These are phyloP conservation scores for Desmodesmus armatus DNA, from an alignment of 139 green algal genomes.

Conservation along the genomic window DNA sequence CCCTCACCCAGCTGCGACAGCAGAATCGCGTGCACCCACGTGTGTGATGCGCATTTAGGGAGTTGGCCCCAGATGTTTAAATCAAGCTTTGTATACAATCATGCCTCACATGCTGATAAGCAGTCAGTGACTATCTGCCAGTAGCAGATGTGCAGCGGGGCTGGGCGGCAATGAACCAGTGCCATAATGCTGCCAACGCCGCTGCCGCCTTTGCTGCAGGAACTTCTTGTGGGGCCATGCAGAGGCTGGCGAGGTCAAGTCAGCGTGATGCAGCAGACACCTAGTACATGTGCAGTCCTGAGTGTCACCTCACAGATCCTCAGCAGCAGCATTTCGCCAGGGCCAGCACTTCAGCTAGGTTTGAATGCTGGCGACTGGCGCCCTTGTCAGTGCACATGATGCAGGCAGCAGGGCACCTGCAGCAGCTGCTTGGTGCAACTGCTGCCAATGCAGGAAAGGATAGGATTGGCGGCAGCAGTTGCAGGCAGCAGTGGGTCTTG, in stretches of 20 bases:
- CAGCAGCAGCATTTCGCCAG: not conserved
- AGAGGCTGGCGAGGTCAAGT: slow-evolving; percentile 4
- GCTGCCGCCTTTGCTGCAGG: not conserved
- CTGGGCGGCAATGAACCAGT: too few species aligned
- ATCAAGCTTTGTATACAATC: too few species aligned
- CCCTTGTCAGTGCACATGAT: not conserved
- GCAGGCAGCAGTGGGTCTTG: not conserved
- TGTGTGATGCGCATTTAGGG: too few species aligned
- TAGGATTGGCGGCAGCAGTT: not conserved
- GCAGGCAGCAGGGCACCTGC: not conserved
- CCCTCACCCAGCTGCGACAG: too few species aligned
- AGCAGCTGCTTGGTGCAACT: not conserved
- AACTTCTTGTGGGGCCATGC: slow-evolving; percentile 39
- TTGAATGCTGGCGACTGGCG: not conserved
- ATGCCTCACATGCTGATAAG: too few species aligned
- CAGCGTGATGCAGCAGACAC: not conserved
- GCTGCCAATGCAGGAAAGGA: not conserved
- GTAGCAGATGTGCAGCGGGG: too few species aligned
- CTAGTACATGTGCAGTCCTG: too few species aligned
- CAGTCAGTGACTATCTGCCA: too few species aligned
- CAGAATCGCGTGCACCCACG: too few species aligned
- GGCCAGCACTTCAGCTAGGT: not conserved
- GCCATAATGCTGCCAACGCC: not conserved
- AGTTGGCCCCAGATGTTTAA: too few species aligned
- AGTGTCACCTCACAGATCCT: not conserved